Percentiles rank a stretch among this genome's conserved stretches.
Conservation (phyloP, 164 flowering plant species). For the Vitis amurensis region DNA sequence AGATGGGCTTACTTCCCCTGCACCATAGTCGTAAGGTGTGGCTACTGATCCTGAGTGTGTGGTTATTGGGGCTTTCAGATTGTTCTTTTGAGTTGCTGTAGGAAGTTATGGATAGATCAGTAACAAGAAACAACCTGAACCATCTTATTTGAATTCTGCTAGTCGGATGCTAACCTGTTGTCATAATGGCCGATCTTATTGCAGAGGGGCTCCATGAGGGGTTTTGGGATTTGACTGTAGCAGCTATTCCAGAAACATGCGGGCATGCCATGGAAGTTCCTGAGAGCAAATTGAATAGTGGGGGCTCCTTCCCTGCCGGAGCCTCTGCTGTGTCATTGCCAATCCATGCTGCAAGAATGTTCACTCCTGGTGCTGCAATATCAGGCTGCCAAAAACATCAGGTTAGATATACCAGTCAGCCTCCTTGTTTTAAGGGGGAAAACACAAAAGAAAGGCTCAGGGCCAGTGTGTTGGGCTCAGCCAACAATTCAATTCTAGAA, state of each 20-base stretch:
- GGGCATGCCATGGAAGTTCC: constrained; percentile 96
- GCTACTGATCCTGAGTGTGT: constrained; percentile 48
- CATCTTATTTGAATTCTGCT: neutral
- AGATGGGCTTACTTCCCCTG: constrained; percentile 63
- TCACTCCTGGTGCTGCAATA: constrained; percentile 82
- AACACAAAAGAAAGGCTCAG: too few relatives aligned
- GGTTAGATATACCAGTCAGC: neutral
- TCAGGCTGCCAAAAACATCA: constrained; percentile 67
- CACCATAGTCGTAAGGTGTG: constrained; percentile 68
- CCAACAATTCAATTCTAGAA: too few relatives aligned
- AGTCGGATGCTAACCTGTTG: constrained; percentile 47
- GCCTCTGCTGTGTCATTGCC: constrained; percentile 39
- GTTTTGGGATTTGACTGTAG: constrained; percentile 51
- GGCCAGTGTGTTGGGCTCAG: too few relatives aligned
- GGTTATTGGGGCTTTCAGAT: constrained; percentile 40
- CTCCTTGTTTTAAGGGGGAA: too few relatives aligned
- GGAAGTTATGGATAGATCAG: too few relatives aligned
- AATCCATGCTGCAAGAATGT: constrained; percentile 79
- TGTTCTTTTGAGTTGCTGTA: constrained; percentile 62
- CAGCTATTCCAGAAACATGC: constrained; percentile 77
- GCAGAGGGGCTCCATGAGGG: constrained; percentile 73
- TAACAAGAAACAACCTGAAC: too few relatives aligned
- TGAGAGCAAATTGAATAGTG: constrained; percentile 57
- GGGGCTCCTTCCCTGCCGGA: constrained; percentile 43
- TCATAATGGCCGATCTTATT: constrained; percentile 82